phyloP scores from a whole-genome alignment of 2,329 filamentous ascomycete species.

The Beauveria asiatica region DNA sequence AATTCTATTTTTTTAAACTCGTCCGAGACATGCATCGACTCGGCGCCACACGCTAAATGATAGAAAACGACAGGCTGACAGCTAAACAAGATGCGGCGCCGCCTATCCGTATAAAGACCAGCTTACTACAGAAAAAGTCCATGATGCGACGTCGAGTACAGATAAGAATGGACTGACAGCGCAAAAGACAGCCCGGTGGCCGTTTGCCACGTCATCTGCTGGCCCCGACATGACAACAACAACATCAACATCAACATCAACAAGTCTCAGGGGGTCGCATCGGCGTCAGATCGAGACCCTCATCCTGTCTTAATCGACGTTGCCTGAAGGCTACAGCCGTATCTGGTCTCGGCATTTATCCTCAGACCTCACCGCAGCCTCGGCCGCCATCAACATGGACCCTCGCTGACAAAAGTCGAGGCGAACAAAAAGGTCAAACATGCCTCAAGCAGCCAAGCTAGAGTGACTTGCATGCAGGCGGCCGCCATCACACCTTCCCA shows the following conservation, averaged over 20 bases:
- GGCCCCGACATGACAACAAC: too few relatives aligned
- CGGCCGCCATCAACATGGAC: background rate
- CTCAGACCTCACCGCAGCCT: background rate
- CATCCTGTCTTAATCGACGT: background rate
- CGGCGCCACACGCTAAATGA: background rate
- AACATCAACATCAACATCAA: background rate
- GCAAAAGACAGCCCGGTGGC: background rate
- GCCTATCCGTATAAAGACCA: background rate
- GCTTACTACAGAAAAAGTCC: background rate
- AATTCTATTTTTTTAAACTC: background rate
- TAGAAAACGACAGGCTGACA: background rate
- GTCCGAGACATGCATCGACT: slow-evolving; percentile 9
- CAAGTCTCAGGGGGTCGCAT: background rate
- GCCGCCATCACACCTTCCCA: background rate
- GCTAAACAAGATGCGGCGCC: background rate
- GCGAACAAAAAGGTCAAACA: background rate
- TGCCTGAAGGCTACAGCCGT: too few relatives aligned
- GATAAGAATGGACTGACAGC: background rate
- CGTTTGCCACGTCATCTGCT: background rate
- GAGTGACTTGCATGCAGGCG: background rate
- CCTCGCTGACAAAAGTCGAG: background rate
- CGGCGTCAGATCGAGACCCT: slow-evolving; percentile 1
- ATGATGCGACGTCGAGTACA: background rate
- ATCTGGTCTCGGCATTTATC: background rate
- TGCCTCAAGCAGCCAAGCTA: background rate